Conservation (phyloP, 2,329 filamentous ascomycete genomes). For the Trichoderma sp. region DNA sequence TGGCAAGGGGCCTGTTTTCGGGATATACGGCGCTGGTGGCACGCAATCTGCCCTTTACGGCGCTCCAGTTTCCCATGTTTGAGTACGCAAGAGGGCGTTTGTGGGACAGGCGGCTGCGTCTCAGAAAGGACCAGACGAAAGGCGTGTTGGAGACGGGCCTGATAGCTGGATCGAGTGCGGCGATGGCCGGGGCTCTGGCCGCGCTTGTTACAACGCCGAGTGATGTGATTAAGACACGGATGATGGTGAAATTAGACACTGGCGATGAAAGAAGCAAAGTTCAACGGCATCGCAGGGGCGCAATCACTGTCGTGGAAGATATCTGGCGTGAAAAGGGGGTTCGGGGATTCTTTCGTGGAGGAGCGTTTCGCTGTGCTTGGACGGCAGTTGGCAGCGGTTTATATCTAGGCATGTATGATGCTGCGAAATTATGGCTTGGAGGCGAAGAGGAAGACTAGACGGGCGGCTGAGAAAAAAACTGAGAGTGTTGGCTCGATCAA, state of each 20-base stretch:
- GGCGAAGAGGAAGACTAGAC: neutral
- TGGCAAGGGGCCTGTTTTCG: slow-evolving; percentile 57
- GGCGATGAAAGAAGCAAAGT: slow-evolving; percentile 31
- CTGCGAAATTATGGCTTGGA: slow-evolving; percentile 66
- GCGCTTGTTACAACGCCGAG: slow-evolving; percentile 85
- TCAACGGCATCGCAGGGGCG: slow-evolving; percentile 36
- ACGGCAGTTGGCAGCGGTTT: slow-evolving; percentile 81
- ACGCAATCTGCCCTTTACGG: slow-evolving; percentile 84
- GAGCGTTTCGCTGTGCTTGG: slow-evolving; percentile 73
- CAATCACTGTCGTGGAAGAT: slow-evolving; percentile 60
- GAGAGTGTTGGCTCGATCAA: too few relatives aligned
- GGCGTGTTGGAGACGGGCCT: slow-evolving; percentile 66
- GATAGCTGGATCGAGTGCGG: slow-evolving; percentile 75
- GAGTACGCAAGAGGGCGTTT: slow-evolving; percentile 68
- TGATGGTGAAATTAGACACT: slow-evolving; percentile 72
- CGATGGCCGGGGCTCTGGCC: slow-evolving; percentile 71
- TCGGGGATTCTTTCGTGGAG: slow-evolving; percentile 77
- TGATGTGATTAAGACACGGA: slow-evolving; percentile 86
- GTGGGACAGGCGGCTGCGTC: slow-evolving; percentile 43
- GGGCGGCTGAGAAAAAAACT: neutral
- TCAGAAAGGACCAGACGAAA: slow-evolving; percentile 33
- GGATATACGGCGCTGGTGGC: slow-evolving; percentile 83
- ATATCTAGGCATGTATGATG: slow-evolving; percentile 86
- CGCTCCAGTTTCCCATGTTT: slow-evolving; percentile 85
- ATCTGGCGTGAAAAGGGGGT: slow-evolving; percentile 70